These are phyloP conservation scores for Myrmaecium sp. DNA, from an alignment of 2,329 filamentous ascomycete species.

Conservation along the genomic window DNA sequence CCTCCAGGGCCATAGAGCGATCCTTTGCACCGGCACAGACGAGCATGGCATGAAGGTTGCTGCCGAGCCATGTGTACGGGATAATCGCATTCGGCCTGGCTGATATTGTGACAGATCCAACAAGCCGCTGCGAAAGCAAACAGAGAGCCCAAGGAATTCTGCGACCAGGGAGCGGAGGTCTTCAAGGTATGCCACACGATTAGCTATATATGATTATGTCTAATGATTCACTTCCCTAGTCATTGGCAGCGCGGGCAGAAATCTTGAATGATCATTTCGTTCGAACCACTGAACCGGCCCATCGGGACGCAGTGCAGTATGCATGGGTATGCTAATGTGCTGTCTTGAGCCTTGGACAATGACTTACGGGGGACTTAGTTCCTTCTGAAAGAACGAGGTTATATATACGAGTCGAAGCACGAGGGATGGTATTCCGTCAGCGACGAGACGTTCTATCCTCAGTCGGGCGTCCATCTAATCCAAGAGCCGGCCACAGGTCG, in stretches of 20 bases:
- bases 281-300: constrained; percentile 70
- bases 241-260: constrained; percentile 52
- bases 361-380: constrained; percentile 23
- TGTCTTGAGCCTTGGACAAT: not conserved
- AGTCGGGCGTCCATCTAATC: constrained; percentile 53
- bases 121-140: constrained; percentile 59
- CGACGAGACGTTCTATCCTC: constrained; percentile 91
- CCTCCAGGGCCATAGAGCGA: constrained; percentile 52
- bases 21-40: constrained; percentile 82
- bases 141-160: constrained; percentile 65
- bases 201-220: too few relatives aligned
- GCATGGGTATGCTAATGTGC: constrained; percentile 51
- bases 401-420: constrained; percentile 73
- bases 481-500: constrained; percentile 67
- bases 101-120: constrained; percentile 48
- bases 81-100: not conserved
- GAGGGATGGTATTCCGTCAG: constrained; percentile 94
- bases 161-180: constrained; percentile 64
- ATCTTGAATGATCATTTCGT: constrained; percentile 77
- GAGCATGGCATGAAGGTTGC: constrained; percentile 87
- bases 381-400: constrained; percentile 55
- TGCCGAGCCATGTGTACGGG: not conserved
- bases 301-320: constrained; percentile 70
- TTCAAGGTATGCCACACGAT: constrained; percentile 45
- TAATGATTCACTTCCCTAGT: too few relatives aligned